Base-by-base conservation (phyloP, 1,139 yeast genomes). In the Kodamaea arcana region DNA sequence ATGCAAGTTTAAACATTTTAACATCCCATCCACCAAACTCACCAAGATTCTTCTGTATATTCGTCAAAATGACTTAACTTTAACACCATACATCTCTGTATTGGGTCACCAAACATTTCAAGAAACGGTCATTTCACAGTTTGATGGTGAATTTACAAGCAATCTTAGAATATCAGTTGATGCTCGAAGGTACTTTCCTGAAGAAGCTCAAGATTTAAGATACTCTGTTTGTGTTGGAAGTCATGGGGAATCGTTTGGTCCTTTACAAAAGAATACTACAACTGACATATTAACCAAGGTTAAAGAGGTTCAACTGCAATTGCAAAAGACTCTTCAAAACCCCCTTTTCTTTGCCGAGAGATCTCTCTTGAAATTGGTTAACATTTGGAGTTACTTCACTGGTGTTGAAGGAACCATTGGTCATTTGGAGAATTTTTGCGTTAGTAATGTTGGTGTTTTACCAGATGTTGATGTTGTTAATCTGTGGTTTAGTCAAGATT, bases 401-500 rank as follows among this genome's bases (percentile, higher is more conserved):
- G 30, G 33, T 2, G 36, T 32, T 5, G 39, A 32, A 24, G 39
- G 39, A 7, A 32, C 36, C 21, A 32, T 30, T 7, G 31, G 29
- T 11, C 33, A 29, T 17, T 23, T 36, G 24, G 39, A 36, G 24
- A 36, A 36, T 24, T 32, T 32, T 15, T 36, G 39, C 20, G 39
- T 36, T 4, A 32, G 35, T 20, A 36, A 36, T 27, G 11, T 36
- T n/a, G 39, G 39, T 3, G 22, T 30, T 13, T 22, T 36, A 3
- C 9, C 33, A 8, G 18, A 36, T 15, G 12, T 27, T 10, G 31
- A 29, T 7, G 30, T 36, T 6, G 35, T 36, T 5, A 26, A 36
- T 24, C 36, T 32, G 36, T 36, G 39, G 39, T 36, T 36, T 14
- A 36, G 39, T 24, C 39, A 36, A 22, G 39, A 36, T 15, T 30